phyloP scores from a whole-genome alignment of 768 basidiomycete genomes.

The Leccinellum luteum region DNA sequence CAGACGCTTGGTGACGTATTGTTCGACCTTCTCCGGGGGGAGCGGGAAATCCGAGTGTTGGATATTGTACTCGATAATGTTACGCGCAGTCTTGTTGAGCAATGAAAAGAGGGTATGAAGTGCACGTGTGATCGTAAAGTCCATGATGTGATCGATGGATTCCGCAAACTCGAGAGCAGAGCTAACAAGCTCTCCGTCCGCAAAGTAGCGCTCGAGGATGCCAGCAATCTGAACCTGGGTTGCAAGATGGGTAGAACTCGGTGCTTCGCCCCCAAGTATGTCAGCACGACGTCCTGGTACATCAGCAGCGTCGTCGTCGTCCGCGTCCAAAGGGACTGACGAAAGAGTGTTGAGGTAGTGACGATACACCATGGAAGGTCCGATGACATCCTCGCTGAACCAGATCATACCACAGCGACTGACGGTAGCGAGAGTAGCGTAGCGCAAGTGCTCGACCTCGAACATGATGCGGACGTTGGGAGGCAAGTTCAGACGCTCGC shows the following conservation, averaged over 20 bases:
- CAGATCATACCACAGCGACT: constrained; percentile 99
- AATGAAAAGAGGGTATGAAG: constrained; percentile 96
- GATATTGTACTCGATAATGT: constrained; percentile 90
- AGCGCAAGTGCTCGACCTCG: constrained; percentile 96
- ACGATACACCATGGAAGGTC: constrained; percentile 86
- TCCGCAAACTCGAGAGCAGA: constrained; percentile 77
- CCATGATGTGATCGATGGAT: constrained; percentile 97
- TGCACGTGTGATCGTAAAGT: constrained; percentile 89
- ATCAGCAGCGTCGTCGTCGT: constrained; percentile 78
- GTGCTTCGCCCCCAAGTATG: constrained; percentile 39
- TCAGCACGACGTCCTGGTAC: constrained; percentile 61
- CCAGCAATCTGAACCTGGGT: constrained; percentile 75
- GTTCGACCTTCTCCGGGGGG: constrained; percentile 76
- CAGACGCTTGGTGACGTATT: constrained; percentile 87
- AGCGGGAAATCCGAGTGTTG: constrained; percentile 97
- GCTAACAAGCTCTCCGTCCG: constrained; percentile 75
- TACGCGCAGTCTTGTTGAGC: constrained; percentile 92
- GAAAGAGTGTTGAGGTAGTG: constrained; percentile 82
- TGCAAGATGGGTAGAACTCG: constrained; percentile 58
- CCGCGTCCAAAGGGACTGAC: constrained; percentile 75
- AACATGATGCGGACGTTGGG: constrained; percentile 99
- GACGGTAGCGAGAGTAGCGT: constrained; percentile 96
- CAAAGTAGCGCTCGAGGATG: constrained; percentile 81
- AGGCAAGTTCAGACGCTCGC: constrained; percentile 95
- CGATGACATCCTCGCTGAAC: constrained; percentile 97